These are phyloP conservation scores for Aspergillus sclerotioniger DNA, from an alignment of 495 filamentous ascomycete genomes.

Conservation along the genomic window DNA sequence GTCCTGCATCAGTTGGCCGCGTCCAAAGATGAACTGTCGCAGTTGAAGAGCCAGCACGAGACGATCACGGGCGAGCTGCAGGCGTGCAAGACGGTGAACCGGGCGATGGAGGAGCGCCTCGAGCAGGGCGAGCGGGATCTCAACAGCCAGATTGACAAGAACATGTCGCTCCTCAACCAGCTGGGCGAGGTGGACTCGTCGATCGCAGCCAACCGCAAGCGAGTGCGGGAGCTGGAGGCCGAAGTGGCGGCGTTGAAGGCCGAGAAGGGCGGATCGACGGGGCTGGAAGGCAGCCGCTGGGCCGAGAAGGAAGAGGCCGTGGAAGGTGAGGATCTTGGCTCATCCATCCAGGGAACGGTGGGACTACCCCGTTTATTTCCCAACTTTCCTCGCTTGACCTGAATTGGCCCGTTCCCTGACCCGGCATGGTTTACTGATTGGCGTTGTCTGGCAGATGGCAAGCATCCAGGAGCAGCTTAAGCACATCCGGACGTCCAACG, in stretches of 20 bases:
- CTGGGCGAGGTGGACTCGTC: constrained; percentile 42
- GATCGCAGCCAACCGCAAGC: constrained; percentile 39
- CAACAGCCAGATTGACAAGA: constrained; percentile 49
- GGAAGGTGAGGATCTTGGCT: constrained; percentile 55
- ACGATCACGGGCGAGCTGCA: constrained; percentile 32
- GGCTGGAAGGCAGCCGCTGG: constrained; percentile 44
- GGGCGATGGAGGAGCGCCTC: constrained; percentile 37
- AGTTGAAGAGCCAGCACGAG: constrained; percentile 35
- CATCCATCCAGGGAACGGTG: constrained; percentile 56
- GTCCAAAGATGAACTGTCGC: constrained; percentile 34
- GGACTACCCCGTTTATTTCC: constrained; percentile 45
- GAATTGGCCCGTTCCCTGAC: constrained; percentile 23
- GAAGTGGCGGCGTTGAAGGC: constrained; percentile 42
- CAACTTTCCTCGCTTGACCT: constrained; percentile 37
- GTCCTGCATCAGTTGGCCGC: constrained; percentile 34
- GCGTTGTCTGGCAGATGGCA: constrained; percentile 39
- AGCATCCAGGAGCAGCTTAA: constrained; percentile 55
- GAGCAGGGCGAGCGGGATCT: constrained; percentile 37
- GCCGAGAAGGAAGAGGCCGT: constrained; percentile 38
- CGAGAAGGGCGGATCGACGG: constrained; percentile 28
- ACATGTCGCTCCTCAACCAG: constrained; percentile 47
- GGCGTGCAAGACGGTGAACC: constrained; percentile 29
- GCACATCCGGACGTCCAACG: constrained; percentile 43
- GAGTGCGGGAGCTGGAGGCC: constrained; percentile 46
- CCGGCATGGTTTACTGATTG: constrained; percentile 18